A percentile compares a stretch with the other conserved stretches of the same genome.
These are phyloP conservation scores for Chaetomium sp. DNA, from an alignment of 2,329 filamentous ascomycete species.

Conservation along the genomic window DNA sequence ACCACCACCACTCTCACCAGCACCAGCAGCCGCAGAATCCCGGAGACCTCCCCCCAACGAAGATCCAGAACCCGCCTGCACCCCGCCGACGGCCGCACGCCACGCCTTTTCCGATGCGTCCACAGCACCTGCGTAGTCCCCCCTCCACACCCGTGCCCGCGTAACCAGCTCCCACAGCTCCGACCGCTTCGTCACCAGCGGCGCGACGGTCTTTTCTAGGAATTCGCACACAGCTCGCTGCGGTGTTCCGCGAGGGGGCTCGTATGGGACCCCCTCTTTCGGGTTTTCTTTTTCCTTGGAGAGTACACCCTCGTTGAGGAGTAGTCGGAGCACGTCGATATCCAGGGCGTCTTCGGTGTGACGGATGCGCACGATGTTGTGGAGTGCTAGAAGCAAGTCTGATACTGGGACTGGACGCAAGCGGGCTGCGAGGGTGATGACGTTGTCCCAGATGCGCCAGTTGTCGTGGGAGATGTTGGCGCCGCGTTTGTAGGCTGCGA, in stretches of 20 bases:
- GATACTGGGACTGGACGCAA: slow-evolving; percentile 66
- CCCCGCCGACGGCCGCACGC: slow-evolving; percentile 59
- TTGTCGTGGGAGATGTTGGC: slow-evolving; percentile 77
- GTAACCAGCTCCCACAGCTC: slow-evolving; percentile 72
- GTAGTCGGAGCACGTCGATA: slow-evolving; percentile 59
- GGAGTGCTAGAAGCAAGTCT: slow-evolving; percentile 70
- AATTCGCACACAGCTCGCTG: slow-evolving; percentile 61
- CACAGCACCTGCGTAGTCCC: slow-evolving; percentile 64
- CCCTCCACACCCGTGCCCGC: slow-evolving; percentile 65
- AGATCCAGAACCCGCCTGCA: neutral
- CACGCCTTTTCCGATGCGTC: slow-evolving; percentile 86
- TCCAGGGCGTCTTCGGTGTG: slow-evolving; percentile 76
- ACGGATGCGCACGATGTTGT: slow-evolving; percentile 69
- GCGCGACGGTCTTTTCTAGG: slow-evolving; percentile 67
- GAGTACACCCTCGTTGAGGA: slow-evolving; percentile 65
- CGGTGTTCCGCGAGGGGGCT: slow-evolving; percentile 50
- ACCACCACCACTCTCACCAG: slow-evolving; percentile 32
- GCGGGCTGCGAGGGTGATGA: slow-evolving; percentile 77
- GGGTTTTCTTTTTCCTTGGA: slow-evolving; percentile 31
- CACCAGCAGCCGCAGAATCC: slow-evolving; percentile 30
- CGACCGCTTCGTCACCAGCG: slow-evolving; percentile 74
- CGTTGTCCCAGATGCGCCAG: slow-evolving; percentile 94
- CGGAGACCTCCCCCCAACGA: neutral
- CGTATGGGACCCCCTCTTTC: slow-evolving; percentile 32
- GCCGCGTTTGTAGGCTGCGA: slow-evolving; percentile 81